A percentile compares a stretch with the other conserved stretches of the same genome.
Conservation (phyloP, 2,329 filamentous ascomycete genomes). For the Chrysoporthe deuterocubensis region DNA sequence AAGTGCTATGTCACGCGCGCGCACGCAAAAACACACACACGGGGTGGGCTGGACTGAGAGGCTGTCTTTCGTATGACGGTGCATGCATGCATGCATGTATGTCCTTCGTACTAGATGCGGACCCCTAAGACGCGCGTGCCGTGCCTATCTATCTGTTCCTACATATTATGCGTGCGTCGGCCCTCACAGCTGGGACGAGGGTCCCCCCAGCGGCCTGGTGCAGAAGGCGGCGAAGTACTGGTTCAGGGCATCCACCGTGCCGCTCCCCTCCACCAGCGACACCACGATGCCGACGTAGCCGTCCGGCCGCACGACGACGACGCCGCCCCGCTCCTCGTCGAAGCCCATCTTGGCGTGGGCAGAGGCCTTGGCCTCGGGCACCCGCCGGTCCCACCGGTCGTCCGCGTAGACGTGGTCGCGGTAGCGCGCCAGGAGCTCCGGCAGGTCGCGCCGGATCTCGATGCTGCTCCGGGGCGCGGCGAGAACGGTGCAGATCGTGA, state of each 20-base stretch:
- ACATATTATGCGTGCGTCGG: too few relatives aligned
- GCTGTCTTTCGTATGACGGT: background rate
- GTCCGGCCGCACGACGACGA: conserved; percentile 85
- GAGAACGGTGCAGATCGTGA: conserved; percentile 78
- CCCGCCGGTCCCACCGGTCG: conserved; percentile 73
- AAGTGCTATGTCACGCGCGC: background rate
- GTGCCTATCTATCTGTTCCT: too few relatives aligned
- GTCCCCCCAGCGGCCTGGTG: conserved; percentile 59
- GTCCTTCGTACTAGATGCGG: background rate
- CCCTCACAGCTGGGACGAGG: conserved; percentile 44
- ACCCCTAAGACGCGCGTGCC: background rate
- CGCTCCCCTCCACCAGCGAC: conserved; percentile 73
- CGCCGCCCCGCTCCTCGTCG: conserved; percentile 71
- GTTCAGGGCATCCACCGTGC: conserved; percentile 81
- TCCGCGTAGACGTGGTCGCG: conserved; percentile 85
- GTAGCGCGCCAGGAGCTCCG: conserved; percentile 73
- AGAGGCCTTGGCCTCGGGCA: conserved; percentile 70
- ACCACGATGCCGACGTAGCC: conserved; percentile 83
- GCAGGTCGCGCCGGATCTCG: conserved; percentile 73
- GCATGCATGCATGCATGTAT: background rate
- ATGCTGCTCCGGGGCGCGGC: conserved; percentile 69
- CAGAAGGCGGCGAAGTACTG: conserved; percentile 78
- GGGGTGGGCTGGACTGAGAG: background rate
- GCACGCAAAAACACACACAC: background rate
- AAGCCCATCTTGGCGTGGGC: conserved; percentile 89